Base-by-base conservation (phyloP, 495 filamentous ascomycete genomes). In the Monascus purpureus region DNA sequence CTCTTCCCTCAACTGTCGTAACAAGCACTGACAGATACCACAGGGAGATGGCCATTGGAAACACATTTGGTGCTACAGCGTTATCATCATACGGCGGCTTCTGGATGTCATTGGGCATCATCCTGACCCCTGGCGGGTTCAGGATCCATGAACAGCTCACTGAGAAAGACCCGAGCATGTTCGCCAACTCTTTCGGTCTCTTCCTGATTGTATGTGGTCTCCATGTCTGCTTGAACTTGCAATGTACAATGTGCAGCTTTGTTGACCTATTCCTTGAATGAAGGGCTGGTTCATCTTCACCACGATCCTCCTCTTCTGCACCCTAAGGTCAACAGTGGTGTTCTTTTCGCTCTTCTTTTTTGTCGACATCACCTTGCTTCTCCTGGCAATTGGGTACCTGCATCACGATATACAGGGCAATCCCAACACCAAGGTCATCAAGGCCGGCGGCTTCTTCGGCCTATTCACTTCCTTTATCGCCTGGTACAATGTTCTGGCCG, bases 61-160 rank as follows among this genome's bases (percentile, higher is more conserved):
- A 88, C 65, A 88, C 87, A 12, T 95, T 95, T 39, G 87, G 83
- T 67, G 86, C 85, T 13, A 94, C 85, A n/a, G 86, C 83, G 4
- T 71, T 95, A 28, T 83, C 84, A 4, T 93, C 87, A 0, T 95
- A 85, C 52, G 87, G 87, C 27, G 87, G 84, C 28, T 95, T 95
- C 69, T 95, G 87, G 87, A 76, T 95, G 46, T 73, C 82, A 13
- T 76, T 77, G 44, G 84, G 67, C 37, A 80, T 93, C 55, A 70
- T 84, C 43, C 68, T 87, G 41, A 92, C 81, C 3, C 80, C 82
- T 0, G 67, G 73, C 26, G 78, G 76, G 17, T 77, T 78, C 43
- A 50, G 64, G 13, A 76, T 82, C 22, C 37, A 63, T 2, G 52
- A 46, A 0, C 20, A 41, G 1, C 53, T 72, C 4, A 31, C 39